Base-by-base conservation (phyloP, 2,329 filamentous ascomycete genomes). In the Polytolypa hystricis region DNA sequence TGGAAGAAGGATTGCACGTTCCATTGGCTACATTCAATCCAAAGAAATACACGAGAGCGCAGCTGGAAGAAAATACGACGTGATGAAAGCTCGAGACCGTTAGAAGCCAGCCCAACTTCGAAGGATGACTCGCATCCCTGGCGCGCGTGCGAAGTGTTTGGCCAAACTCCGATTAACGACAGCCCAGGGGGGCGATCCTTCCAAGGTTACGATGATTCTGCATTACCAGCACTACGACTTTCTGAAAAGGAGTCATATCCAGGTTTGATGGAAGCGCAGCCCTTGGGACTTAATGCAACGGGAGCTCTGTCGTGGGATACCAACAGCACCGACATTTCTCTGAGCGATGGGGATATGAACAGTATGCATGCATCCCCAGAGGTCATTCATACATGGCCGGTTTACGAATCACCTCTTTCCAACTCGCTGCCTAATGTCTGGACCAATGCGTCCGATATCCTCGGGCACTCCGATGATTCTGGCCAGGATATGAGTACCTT, bases 1-100 rank as follows among this genome's bases (percentile, higher is more conserved):
- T 65, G 60, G 29, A 62, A 60, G 30, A 65, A 65, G 40, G 53
- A 47, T 10, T 66, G 63, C 41, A 66, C 63, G 0, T 64, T 65
- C 40, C 57, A 65, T 34, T 66, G 62, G 60, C 51, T 66, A 18
- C 52, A 54, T 8, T 57, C 53, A 45, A 41, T 43, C 38, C 15
- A 45, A 40, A 35, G 37, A 42, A 21, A 47, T 50, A 35, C 45
- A 20, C 35, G 40, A 33, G 38, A 42, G 5, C 21, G 12, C 10
- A 12, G 12, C 3, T 9, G 12, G 23, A 26, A 26, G 12, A 5
- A 26, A 26, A 12, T 9, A 9, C 4, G 23, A 9, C 5, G 23
- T 12, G 10, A 26, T 12, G 23, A 9, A 9, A 10, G 23, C 12
- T 4, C 23, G 10, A 12, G 10, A 26, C 10, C 10, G 23, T 10